A percentile compares a stretch with the other conserved stretches of the same genome.
These are phyloP conservation scores for Kwoniella heveanensis DNA, from an alignment of 768 basidiomycete species.

Conservation along the genomic window DNA sequence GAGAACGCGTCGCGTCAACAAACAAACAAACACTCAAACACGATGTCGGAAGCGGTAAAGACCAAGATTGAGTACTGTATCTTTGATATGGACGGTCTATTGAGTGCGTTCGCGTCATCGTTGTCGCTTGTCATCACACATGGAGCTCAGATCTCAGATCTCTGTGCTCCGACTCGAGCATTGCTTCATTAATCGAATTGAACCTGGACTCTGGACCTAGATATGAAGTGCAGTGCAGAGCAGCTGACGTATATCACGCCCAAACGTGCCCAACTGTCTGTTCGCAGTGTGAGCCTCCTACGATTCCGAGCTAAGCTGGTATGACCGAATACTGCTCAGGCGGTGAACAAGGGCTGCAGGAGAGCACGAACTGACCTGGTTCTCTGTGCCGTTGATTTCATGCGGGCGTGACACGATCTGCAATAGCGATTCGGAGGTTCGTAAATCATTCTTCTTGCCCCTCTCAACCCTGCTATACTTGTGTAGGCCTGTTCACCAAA, in stretches of 20 bases:
- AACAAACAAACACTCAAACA: neutral
- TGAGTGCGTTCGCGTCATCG: no score
- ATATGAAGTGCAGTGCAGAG: neutral
- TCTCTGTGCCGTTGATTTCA: neutral
- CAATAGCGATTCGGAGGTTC: slow-evolving; percentile 52
- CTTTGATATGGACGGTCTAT: slow-evolving; percentile 55
- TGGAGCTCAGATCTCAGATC: no score
- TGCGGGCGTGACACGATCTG: no score
- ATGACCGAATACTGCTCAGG: no score
- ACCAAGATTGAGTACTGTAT: slow-evolving; percentile 52
- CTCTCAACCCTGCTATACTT: neutral
- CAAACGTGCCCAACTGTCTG: no score
- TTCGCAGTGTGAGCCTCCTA: slow-evolving; percentile 26
- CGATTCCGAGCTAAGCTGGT: no score
- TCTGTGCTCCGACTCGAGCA: no score
- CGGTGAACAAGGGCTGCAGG: no score
- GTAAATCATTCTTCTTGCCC: slow-evolving; percentile 7
- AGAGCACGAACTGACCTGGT: no score
- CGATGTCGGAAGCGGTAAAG: neutral
- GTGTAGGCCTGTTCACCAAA: neutral
- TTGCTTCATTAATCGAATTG: no score
- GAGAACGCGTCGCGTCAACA: no score
- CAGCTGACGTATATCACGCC: neutral
- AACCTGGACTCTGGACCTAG: neutral
- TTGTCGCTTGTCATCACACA: no score